Base-by-base conservation (phyloP, 192 early-diverging fungal genomes). In the Backusella psychrophila region DNA sequence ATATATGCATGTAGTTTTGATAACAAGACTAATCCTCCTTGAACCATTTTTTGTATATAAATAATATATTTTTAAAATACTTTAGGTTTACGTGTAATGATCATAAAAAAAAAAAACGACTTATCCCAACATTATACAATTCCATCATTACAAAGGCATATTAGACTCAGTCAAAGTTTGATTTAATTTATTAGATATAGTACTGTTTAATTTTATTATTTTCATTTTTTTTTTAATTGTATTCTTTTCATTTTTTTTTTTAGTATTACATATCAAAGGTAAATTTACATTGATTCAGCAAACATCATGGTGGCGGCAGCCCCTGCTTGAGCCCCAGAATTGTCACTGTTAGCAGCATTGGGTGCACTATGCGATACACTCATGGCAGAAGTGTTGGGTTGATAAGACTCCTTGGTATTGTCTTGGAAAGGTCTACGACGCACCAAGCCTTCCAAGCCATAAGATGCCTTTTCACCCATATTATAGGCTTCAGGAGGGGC, bases 251-350 rank as follows among this genome's bases (percentile, higher is more conserved):
- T 19, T 44, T n/a, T 49, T 23, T 26, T 63, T 63, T 29, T 29
- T 63, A 9, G 56, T 14, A 26, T 63, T 29, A 63, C 1, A 63
- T 14, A 63, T 49, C 23, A 29, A 2, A 11, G 4, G 56, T 19
- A 19, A 63, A 29, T 63, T 63, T 63, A 63, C 56, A 63, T 63
- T 29, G 56, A 63, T 63, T 63, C 66, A 14, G 63, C 79, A 76
- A 80, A 76, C 59, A 76, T 72, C 17, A 80, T 33, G 0, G 75
- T 36, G 26, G 75, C 75, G 9, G 75, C 75, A 8, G 75, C 72
- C 15, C 76, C 80, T 11, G 34, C 53, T 14, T 4, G 35, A 26
- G 56, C 35, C 6, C 56, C 71, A 52, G 71, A 26, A 59, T 44
- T 46, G 21, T 38, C 26, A 17, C 65, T 66, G 36, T 6, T 35